These are phyloP conservation scores for Kitagawia praeruptora DNA, from an alignment of 129 eudicot species.

Conservation along the genomic window DNA sequence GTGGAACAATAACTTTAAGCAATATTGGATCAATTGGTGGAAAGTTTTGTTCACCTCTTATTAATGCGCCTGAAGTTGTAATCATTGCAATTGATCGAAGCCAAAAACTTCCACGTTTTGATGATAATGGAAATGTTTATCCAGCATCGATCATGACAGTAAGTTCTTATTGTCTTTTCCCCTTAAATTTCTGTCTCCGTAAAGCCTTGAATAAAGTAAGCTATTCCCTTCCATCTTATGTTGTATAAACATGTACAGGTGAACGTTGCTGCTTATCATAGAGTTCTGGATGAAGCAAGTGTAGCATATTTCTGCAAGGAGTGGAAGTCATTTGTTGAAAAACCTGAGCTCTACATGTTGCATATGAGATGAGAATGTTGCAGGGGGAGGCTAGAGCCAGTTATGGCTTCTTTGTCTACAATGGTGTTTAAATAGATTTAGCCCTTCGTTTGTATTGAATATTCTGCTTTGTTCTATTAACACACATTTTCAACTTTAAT, in stretches of 20 bases:
- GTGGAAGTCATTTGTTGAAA: constrained; percentile 72
- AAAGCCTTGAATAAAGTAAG: not conserved
- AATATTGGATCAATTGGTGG: constrained; percentile 97
- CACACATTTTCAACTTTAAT: too few species aligned
- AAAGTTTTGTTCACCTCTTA: constrained; percentile 88
- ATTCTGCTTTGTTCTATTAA: too few species aligned
- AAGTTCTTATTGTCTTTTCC: constrained; percentile 17
- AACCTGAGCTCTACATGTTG: constrained; percentile 77
- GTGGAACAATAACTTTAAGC: constrained; percentile 86
- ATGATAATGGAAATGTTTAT: constrained; percentile 57
- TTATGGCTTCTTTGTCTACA: too few species aligned
- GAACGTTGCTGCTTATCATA: constrained; percentile 82
- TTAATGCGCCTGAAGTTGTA: constrained; percentile 88
- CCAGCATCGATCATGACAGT: constrained; percentile 74
- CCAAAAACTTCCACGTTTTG: constrained; percentile 55
- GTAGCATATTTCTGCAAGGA: constrained; percentile 86
- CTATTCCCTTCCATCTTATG: not conserved
- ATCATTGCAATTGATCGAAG: constrained; percentile 79
- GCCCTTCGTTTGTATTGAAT: too few species aligned
- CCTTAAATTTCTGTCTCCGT: not conserved
- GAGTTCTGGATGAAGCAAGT: constrained; percentile 89
- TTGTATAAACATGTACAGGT: constrained; percentile 27
- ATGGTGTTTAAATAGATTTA: too few species aligned
- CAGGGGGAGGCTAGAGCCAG: not conserved
- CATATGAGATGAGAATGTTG: constrained; percentile 47